Evolutionary conservation across 2,329 filamentous ascomycete genomes (phyloP), one percentile per base, ranked within the genome.

Genomic region (Lasiodiplodia gonubiensis): DNA sequence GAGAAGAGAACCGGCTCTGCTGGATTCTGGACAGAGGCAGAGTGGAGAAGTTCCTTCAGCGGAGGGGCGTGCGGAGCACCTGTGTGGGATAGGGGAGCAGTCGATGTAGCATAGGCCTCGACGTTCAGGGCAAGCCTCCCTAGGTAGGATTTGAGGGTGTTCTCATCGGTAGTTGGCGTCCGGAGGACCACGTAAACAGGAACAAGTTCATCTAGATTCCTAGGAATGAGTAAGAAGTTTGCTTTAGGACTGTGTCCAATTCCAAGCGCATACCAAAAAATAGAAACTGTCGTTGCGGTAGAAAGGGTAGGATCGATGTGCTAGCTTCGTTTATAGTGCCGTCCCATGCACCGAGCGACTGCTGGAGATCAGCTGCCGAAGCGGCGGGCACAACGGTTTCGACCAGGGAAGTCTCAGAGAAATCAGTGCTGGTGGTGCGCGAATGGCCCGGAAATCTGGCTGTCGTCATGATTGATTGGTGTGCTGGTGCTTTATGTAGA

Each of bases 191-290:
- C 81, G 73, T 91, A 88, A 21, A 93, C 84, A 70, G 89, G 82
- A 67, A 91, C 84, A 30, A 87, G 88, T 82, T 94, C 91, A 85
- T 94, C 91, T 93, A 80, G 68, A 75, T 61, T 74, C 81, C 80
- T 85, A 79, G 72, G 72, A 39, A 79, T 85, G 78, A 86, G 85
- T 82, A 82, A 84, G 80, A 82, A 71, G 74, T 68, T 49, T 63
- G 51, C 68, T 73, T 80, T 82, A 74, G 71, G 72, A 74, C 71
- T 79, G 78, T 80, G 73, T 74, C 70, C 71, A 71, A 74, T 69
- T 71, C 71, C 73, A 72, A 68, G 61, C 65, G 68, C 86, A 71
- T 82, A 93, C 91, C 91, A 74, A 93, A 92, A 75, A 92, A 90
- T 48, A 94, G 81, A 66, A 85, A 84, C 48, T 90, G 84, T 70